These are phyloP conservation scores for Tubosaeta brunneosetosa DNA, from an alignment of 768 basidiomycete species.

Conservation along the genomic window DNA sequence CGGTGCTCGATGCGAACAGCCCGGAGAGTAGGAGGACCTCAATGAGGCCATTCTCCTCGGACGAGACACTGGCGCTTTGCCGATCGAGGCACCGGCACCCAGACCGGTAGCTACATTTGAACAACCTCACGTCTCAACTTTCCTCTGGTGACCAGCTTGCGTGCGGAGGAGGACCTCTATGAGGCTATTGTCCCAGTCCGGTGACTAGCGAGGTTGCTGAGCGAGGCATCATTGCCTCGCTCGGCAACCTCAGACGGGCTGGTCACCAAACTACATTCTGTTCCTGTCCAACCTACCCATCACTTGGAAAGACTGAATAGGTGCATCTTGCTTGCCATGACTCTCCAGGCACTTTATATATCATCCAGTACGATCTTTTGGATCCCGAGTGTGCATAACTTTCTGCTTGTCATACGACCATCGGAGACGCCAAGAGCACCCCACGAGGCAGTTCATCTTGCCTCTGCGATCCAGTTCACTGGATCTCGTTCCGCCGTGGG, in stretches of 20 bases:
- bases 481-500: slow-evolving; percentile 8
- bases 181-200: neutral
- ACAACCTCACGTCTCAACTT: neutral
- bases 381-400: slow-evolving; percentile 12
- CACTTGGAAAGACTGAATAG: slow-evolving; percentile 1
- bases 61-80: neutral
- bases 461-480: neutral
- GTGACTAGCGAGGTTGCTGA: too few relatives aligned
- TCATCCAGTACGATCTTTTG: neutral
- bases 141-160: neutral
- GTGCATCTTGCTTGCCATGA: slow-evolving; percentile 25
- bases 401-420: slow-evolving; percentile 24
- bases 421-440: slow-evolving; percentile 14
- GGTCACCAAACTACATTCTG: too few relatives aligned
- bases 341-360: slow-evolving; percentile 3
- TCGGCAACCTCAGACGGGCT: too few relatives aligned
- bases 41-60: neutral
- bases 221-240: too few relatives aligned
- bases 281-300: too few relatives aligned
- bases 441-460: slow-evolving; percentile 3
- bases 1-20: neutral
- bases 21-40: neutral
- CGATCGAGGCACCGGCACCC: neutral
- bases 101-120: neutral
- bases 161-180: neutral